Base-by-base conservation (phyloP, 2,329 filamentous ascomycete species). In the Endoconidiophora laricicola region DNA sequence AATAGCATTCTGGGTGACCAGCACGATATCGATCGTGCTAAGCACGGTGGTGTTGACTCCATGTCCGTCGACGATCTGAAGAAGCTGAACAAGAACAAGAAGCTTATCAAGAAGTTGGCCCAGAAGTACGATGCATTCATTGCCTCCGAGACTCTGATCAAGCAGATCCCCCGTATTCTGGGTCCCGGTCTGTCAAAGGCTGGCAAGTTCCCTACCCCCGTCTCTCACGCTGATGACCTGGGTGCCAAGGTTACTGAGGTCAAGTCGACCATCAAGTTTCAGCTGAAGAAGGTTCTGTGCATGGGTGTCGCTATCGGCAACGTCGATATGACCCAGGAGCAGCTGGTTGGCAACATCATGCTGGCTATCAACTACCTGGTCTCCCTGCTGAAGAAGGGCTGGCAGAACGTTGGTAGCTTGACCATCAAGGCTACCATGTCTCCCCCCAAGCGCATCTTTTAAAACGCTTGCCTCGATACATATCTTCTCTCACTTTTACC, bases 81-180 rank as follows among this genome's bases (percentile, higher is more conserved):
- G 86, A 98, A 98, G 84, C 86, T 98, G 62, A 98, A 98, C 84
- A 98, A 98, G 86, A 98, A 98, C 86, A 96, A 98, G 86, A 98
- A 98, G 84, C 83, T 96, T 66, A 95, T 98, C 83, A 98, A 98
- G 87, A 98, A 98, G 84, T 85, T 98, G 60, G 91, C 91, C 58
- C 87, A 88, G 81, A 98, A 98, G 79, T 96, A 98, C 82, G 91
- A 98, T 72, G 91, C 91, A 62, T 98, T 98, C 76, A 73, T 98
- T 68, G 84, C 91, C 69, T 96, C 90, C 68, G 91, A 98, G 67
- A 76, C 83, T 65, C 76, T 98, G 66, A 95, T 98, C 83, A 95
- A 94, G 83, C 88, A 95, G 79, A 96, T 98, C 64, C 91, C 91
- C 63, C 91, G 91, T 95, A 87, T 98, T 70, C 75, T 98, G 68